A percentile compares a stretch with the other conserved stretches of the same genome.
phyloP scores from a whole-genome alignment of 148 eudicot genomes.

The Rhododendron henanense region DNA sequence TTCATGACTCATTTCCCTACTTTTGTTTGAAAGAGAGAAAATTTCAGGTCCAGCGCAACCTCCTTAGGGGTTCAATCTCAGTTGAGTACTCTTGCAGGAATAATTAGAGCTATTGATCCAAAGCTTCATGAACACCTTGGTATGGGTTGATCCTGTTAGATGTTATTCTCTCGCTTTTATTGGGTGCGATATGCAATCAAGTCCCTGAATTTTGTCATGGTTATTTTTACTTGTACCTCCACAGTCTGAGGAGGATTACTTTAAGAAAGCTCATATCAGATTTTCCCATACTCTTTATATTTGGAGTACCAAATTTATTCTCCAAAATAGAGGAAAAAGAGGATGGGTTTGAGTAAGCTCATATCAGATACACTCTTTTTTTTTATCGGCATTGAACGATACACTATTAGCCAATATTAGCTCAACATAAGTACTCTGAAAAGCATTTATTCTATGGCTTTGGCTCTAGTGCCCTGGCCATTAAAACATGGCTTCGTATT shows the following conservation, averaged over 20 bases:
- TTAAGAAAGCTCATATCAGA: neutral
- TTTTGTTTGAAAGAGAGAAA: conserved; percentile 61
- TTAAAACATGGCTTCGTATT: neutral
- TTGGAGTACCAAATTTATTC: neutral
- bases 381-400: neutral
- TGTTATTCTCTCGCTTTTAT: neutral
- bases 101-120: conserved; percentile 84
- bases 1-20: conserved; percentile 7
- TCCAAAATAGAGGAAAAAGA: neutral
- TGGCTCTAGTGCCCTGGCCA: neutral
- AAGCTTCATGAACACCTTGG: conserved; percentile 93
- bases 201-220: neutral
- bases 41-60: conserved; percentile 69
- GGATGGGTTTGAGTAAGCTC: neutral
- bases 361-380: neutral
- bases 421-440: neutral
- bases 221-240: neutral
- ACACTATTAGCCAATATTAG: neutral
- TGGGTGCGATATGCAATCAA: neutral
- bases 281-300: neutral
- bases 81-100: conserved; percentile 65
- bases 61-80: conserved; percentile 90
- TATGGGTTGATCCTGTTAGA: conserved; percentile 29
- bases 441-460: neutral
- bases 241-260: neutral